A percentile compares a stretch with the other conserved stretches of the same genome.
Conservation (phyloP, 108 stramenopile genomes). For the Seminavis robusta region DNA sequence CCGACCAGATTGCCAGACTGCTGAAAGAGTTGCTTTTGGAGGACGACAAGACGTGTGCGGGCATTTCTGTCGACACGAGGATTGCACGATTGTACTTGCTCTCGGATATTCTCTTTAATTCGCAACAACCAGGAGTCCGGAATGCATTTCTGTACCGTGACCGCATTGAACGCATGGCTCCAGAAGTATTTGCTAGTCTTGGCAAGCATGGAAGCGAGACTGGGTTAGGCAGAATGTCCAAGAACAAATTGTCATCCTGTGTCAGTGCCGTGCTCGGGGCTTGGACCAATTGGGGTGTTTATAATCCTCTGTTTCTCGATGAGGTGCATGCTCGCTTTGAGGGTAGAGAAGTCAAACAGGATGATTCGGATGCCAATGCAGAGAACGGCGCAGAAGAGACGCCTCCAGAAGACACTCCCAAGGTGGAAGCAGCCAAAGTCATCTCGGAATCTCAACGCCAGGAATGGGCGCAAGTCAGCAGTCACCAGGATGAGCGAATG, state of each 20-base stretch:
- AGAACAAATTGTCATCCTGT: constrained; percentile 62
- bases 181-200: constrained; percentile 72
- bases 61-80: constrained; percentile 48
- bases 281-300: constrained; percentile 87
- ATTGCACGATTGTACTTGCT: constrained; percentile 76
- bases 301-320: constrained; percentile 71
- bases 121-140: constrained; percentile 83
- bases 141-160: constrained; percentile 83
- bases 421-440: too few species aligned
- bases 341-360: constrained; percentile 41
- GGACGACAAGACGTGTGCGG: constrained; percentile 18
- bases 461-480: too few species aligned
- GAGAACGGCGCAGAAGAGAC: too few species aligned
- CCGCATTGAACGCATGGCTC: constrained; percentile 77
- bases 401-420: too few species aligned
- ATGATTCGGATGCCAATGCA: too few species aligned
- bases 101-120: constrained; percentile 85
- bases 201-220: constrained; percentile 45
- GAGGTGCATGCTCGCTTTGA: constrained; percentile 70
- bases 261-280: constrained; percentile 69
- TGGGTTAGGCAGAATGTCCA: constrained; percentile 61
- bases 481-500: too few species aligned
- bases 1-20: constrained; percentile 59
- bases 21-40: constrained; percentile 59
- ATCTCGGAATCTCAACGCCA: too few species aligned